Base-by-base conservation (phyloP, 2,329 filamentous ascomycete genomes). In the Claviceps pazoutovae region DNA sequence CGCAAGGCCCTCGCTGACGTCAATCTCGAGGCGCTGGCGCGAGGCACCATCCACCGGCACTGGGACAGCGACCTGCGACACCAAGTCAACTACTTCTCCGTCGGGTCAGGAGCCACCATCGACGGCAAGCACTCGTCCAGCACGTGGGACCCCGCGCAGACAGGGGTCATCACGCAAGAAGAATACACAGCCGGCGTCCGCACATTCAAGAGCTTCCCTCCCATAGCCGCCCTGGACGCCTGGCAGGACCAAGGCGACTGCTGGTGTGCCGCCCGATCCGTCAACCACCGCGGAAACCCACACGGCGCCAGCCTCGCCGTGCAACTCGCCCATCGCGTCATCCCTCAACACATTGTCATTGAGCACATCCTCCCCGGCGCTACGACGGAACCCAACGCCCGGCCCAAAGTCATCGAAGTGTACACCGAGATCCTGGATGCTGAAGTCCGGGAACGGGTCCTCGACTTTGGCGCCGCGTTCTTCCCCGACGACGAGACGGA, bases 161-260 rank as follows among this genome's bases (percentile, higher is more conserved):
- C 53, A 16, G 59, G 59, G 17, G 42, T 60, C 34, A 44, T 51
- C 47, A 21, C 53, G 1, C 48, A 49, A 0, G 54, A 51, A 5
- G 51, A 55, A 0, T 55, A 54, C 30, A 49, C 55, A 30, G 57
- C 59, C 5, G 63, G 62, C 1, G 4, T 60, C 19, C 42, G 50
- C 2, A 56, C 57, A 39, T 57, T 57, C 1, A 50, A 17, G 8
- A 38, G 51, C 34, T 50, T 53, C 3, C 68, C 73, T 1, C 73
- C 75, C 0, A 60, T 69, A n/a, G 65, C 73, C 0, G 88, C 85
- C 1, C 72, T 95, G 2, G 49, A 52, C 1, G 68, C 72, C 3
- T 95, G 90, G 88, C 72, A 82, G 9, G 86, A 95, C 48, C 76
- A 84, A 37, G 87, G 86, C 19, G 86, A 97, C 55, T 94, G 88